Evolutionary conservation across 352 stramenopile species (phyloP).

Genomic region (Blastocystis sp.): DNA sequence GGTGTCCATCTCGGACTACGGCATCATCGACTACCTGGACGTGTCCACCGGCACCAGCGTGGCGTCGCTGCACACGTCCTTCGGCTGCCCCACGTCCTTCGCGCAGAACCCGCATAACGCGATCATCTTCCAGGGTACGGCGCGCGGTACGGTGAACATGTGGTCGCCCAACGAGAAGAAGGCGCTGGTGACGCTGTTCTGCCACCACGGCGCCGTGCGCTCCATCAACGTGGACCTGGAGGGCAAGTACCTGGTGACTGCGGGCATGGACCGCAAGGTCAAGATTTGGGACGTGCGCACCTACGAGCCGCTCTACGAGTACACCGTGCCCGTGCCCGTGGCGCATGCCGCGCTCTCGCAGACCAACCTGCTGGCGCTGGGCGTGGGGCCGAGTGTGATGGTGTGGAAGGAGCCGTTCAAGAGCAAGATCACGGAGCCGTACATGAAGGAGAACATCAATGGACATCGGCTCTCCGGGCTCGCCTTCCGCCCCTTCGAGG

Average conservation of each 20-base stretch:
- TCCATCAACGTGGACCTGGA: slow-evolving; percentile 86
- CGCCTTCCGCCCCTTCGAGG: slow-evolving; percentile 91
- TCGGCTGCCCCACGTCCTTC: not conserved
- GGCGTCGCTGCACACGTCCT: not conserved
- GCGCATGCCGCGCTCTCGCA: slow-evolving; percentile 86
- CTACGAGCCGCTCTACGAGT: slow-evolving; percentile 89
- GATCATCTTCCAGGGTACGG: slow-evolving; percentile 90
- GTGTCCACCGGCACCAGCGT: slow-evolving; percentile 69
- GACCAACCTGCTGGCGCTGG: slow-evolving; percentile 85
- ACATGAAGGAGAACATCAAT: slow-evolving; percentile 84
- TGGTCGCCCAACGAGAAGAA: slow-evolving; percentile 88
- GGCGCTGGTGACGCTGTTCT: slow-evolving; percentile 92
- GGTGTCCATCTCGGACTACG: slow-evolving; percentile 83
- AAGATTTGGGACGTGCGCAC: slow-evolving; percentile 95
- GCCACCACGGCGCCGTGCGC: slow-evolving; percentile 88
- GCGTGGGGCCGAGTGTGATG: slow-evolving; percentile 79
- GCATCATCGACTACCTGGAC: slow-evolving; percentile 62
- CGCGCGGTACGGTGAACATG: slow-evolving; percentile 90
- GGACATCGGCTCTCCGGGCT: slow-evolving; percentile 72
- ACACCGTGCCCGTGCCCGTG: slow-evolving; percentile 75
- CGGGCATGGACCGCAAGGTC: slow-evolving; percentile 86
- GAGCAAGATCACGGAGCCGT: slow-evolving; percentile 78
- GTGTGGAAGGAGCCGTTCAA: slow-evolving; percentile 79
- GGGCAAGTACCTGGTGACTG: slow-evolving; percentile 92
- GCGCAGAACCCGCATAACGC: slow-evolving; percentile 91